Evolutionary conservation across 2,329 filamentous ascomycete genomes (phyloP).

Genomic region (Diaporthe longicolla): DNA sequence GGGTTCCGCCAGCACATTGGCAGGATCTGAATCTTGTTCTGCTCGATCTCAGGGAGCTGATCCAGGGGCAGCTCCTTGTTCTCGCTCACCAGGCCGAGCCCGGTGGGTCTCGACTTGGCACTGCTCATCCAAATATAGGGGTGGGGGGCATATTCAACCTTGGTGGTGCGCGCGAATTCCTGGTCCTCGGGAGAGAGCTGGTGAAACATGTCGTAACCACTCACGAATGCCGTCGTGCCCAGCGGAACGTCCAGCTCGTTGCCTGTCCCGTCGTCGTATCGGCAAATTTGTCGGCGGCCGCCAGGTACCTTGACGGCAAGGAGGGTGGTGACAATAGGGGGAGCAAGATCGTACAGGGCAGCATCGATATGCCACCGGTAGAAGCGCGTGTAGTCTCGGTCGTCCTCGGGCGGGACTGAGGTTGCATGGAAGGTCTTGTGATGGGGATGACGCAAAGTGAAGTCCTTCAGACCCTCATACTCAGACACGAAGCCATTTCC

Average conservation of each 20-base stretch:
- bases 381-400: slow-evolving; percentile 68
- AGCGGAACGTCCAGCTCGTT: slow-evolving; percentile 78
- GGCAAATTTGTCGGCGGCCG: slow-evolving; percentile 74
- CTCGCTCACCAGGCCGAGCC: slow-evolving; percentile 79
- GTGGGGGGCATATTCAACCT: slow-evolving; percentile 82
- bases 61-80: slow-evolving; percentile 63
- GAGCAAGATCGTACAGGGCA: slow-evolving; percentile 81
- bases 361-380: slow-evolving; percentile 88
- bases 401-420: slow-evolving; percentile 66
- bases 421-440: slow-evolving; percentile 82
- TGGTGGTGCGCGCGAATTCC: slow-evolving; percentile 75
- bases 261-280: slow-evolving; percentile 80
- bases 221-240: slow-evolving; percentile 83
- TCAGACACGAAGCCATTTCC: slow-evolving; percentile 79
- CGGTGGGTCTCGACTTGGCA: slow-evolving; percentile 76
- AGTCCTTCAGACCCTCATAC: slow-evolving; percentile 79
- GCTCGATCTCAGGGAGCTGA: slow-evolving; percentile 69
- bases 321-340: slow-evolving; percentile 79
- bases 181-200: slow-evolving; percentile 75
- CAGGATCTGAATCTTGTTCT: slow-evolving; percentile 77
- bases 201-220: slow-evolving; percentile 79
- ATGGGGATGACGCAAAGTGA: slow-evolving; percentile 80
- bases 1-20: slow-evolving; percentile 87
- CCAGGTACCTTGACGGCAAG: slow-evolving; percentile 81
- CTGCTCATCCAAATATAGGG: slow-evolving; percentile 87